Percentiles rank a stretch among this genome's conserved stretches.
Conservation (phyloP, 2,329 filamentous ascomycete species). For the Lasiodiplodia sp. region DNA sequence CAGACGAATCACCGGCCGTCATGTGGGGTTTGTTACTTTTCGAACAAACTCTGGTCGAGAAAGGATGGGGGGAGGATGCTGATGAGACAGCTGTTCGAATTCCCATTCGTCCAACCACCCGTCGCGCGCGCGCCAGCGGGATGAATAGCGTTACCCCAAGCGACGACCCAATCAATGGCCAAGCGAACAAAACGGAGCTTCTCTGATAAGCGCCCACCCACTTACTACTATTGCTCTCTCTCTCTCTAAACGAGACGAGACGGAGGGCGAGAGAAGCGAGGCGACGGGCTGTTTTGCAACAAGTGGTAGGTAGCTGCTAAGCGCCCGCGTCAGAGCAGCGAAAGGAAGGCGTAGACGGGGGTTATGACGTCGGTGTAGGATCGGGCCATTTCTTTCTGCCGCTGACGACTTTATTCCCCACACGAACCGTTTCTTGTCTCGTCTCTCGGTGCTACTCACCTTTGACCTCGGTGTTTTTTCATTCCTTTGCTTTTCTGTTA, state of each 20-base stretch:
- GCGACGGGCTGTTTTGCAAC: too few relatives aligned
- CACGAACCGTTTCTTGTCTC: not conserved
- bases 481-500: not conserved
- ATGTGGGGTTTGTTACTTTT: too few relatives aligned
- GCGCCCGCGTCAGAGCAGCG: not conserved
- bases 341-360: not conserved
- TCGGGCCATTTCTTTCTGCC: not conserved
- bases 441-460: not conserved
- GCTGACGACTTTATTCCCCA: conserved; percentile 2
- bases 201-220: too few relatives aligned
- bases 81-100: not conserved
- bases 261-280: too few relatives aligned
- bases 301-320: too few relatives aligned
- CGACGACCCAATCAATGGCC: not conserved
- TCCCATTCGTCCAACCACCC: not conserved
- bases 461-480: not conserved
- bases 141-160: not conserved
- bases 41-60: too few relatives aligned
- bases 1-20: too few relatives aligned
- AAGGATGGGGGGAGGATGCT: too few relatives aligned
- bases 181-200: too few relatives aligned
- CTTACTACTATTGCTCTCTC: too few relatives aligned
- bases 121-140: too few relatives aligned
- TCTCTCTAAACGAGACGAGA: too few relatives aligned
- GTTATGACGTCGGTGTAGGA: not conserved